These are phyloP conservation scores for Colletotrichum gigasporum DNA, from an alignment of 2,329 filamentous ascomycete species.

Conservation along the genomic window DNA sequence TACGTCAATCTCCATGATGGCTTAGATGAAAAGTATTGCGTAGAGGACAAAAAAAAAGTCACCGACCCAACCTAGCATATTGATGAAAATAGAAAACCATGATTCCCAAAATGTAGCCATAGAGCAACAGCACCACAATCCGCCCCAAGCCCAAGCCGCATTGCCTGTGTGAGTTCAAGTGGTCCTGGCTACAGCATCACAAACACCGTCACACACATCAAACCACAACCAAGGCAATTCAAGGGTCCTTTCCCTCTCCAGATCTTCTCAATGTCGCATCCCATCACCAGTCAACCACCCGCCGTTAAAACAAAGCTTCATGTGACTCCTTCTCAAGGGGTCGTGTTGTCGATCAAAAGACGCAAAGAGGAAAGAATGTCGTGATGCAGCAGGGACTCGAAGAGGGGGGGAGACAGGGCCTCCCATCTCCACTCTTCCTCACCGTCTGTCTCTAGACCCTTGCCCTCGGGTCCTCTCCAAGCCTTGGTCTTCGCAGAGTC, in stretches of 20 bases:
- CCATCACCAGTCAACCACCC: background rate
- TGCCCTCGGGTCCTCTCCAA: background rate
- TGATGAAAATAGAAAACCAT: background rate
- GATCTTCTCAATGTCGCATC: background rate
- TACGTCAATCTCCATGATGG: background rate
- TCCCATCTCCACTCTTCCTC: background rate
- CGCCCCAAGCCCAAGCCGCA: too few relatives aligned
- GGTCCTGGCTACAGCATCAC: background rate
- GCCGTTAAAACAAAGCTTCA: background rate
- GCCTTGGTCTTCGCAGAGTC: background rate
- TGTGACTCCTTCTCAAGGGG: background rate
- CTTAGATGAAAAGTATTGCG: background rate
- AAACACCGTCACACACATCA: constrained; percentile 1
- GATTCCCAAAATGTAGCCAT: too few relatives aligned
- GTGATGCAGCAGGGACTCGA: background rate
- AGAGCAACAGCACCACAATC: too few relatives aligned
- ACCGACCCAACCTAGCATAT: too few relatives aligned
- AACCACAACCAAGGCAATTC: background rate
- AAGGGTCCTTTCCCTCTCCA: background rate
- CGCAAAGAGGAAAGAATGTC: background rate
- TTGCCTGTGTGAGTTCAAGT: too few relatives aligned
- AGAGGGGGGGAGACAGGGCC: background rate
- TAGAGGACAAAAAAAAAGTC: background rate
- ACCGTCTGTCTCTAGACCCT: background rate
- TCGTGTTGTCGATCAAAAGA: background rate